Percentiles rank a stretch among this genome's conserved stretches.
These are phyloP conservation scores for Coemansia sp. DNA, from an alignment of 192 early-diverging fungal species.

Conservation along the genomic window DNA sequence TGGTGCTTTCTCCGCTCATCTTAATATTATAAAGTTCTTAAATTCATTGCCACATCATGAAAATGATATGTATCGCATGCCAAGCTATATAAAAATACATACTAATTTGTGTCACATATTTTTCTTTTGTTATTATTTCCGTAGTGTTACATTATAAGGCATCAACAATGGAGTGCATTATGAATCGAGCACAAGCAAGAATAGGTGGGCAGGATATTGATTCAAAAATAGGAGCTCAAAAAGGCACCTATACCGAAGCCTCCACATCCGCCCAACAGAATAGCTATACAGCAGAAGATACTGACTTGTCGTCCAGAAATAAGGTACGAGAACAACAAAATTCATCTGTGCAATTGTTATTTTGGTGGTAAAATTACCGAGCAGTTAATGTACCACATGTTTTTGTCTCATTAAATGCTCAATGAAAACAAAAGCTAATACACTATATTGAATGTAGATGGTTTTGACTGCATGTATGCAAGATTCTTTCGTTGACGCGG, in stretches of 20 bases:
- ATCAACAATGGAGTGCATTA: background rate
- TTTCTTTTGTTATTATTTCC: background rate
- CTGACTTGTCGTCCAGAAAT: background rate
- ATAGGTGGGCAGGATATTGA: background rate
- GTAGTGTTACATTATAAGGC: background rate
- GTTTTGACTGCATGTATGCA: background rate
- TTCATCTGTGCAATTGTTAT: background rate
- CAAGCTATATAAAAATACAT: background rate
- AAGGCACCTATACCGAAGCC: background rate
- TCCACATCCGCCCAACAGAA: background rate
- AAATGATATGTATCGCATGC: background rate
- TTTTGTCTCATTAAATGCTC: background rate
- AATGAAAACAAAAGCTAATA: too few relatives aligned
- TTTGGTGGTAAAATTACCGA: background rate
- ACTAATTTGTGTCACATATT: background rate
- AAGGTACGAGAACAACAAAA: background rate
- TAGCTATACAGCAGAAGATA: background rate
- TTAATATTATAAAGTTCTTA: background rate
- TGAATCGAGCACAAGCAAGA: background rate
- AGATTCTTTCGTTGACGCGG: background rate
- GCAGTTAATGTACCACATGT: too few relatives aligned
- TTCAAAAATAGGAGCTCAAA: background rate
- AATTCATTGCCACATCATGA: slow-evolving; percentile 4
- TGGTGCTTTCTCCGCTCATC: background rate
- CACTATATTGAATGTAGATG: background rate